Percentiles rank a stretch among this genome's conserved stretches.
Evolutionary conservation across 345 rosid species (phyloP).

Genomic region (Lenwebbia sp.): DNA sequence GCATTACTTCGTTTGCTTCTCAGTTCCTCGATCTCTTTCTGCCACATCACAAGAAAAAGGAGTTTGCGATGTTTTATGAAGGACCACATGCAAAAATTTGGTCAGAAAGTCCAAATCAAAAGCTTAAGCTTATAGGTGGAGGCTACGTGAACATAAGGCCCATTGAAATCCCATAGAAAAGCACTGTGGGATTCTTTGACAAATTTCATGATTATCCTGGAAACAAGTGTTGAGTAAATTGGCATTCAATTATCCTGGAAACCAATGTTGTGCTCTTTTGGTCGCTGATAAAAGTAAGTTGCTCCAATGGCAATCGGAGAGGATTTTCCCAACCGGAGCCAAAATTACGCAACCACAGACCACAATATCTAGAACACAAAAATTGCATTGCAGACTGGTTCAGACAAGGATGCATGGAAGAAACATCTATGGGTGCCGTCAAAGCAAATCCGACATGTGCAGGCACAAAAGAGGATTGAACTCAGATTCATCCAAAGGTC

Average conservation of each 20-base stretch:
- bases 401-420: neutral
- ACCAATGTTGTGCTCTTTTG: neutral
- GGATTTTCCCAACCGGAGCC: neutral
- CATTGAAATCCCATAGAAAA: neutral
- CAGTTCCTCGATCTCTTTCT: constrained; percentile 63
- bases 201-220: neutral
- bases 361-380: neutral
- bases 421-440: neutral
- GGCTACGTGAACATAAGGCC: neutral
- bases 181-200: neutral
- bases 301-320: neutral
- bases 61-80: neutral
- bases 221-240: neutral
- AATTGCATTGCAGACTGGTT: neutral
- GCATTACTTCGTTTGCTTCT: constrained; percentile 31
- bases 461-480: neutral
- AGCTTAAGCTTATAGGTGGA: neutral
- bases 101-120: neutral
- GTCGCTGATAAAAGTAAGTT: neutral
- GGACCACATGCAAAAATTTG: neutral
- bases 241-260: neutral
- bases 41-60: constrained; percentile 6
- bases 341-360: neutral
- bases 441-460: neutral
- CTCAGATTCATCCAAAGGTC: neutral